phyloP scores from a whole-genome alignment of 2,329 filamentous ascomycete species.

The Aspergillus caelatus region DNA sequence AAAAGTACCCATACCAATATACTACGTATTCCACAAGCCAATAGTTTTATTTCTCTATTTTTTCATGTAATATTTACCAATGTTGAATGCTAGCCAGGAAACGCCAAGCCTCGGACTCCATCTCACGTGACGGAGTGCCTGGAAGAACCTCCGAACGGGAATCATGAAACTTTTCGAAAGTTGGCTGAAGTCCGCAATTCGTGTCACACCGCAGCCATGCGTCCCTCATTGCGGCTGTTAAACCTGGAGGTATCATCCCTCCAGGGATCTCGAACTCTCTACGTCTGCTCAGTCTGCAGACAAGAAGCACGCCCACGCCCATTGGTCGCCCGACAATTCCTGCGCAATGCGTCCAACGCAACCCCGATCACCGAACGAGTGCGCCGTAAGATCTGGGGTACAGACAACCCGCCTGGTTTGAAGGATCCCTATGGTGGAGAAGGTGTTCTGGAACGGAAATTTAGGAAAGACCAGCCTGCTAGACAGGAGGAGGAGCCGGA shows the following conservation, averaged over 20 bases:
- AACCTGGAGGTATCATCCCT: conserved; percentile 37
- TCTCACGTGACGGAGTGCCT: conserved; percentile 29
- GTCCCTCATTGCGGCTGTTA: conserved; percentile 40
- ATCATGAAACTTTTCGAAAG: conserved; percentile 25
- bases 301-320: conserved; percentile 39
- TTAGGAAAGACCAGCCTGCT: conserved; percentile 21
- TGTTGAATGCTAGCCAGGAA: neutral
- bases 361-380: conserved; percentile 49
- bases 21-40: neutral
- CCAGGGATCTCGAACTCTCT: conserved; percentile 32
- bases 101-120: conserved; percentile 11
- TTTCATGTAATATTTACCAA: neutral
- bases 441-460: conserved; percentile 35
- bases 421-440: conserved; percentile 52
- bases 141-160: conserved; percentile 7
- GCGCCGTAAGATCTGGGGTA: conserved; percentile 54
- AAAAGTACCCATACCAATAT: neutral
- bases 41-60: neutral
- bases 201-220: conserved; percentile 36
- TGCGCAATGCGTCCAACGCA: conserved; percentile 39
- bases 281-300: conserved; percentile 46
- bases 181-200: conserved; percentile 8
- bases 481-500: conserved; percentile 21
- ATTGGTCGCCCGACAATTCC: conserved; percentile 35
- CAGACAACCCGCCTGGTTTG: conserved; percentile 52